Percentiles rank a stretch among this genome's conserved stretches.
Conservation (phyloP, 305 asterid genomes). For the Plantago coronopus region DNA sequence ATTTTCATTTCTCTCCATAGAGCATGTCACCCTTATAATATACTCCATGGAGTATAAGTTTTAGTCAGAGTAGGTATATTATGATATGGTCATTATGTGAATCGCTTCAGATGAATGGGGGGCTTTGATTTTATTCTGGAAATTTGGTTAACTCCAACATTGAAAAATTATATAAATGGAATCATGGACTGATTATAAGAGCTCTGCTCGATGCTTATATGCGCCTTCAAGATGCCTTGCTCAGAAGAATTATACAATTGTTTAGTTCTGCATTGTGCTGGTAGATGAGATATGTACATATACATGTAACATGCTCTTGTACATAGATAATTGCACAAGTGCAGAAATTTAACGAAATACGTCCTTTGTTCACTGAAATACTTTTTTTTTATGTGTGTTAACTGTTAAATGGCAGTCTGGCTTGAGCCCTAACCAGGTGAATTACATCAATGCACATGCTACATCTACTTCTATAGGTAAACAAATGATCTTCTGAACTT, state of each 20-base stretch:
- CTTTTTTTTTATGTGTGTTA: too few species aligned
- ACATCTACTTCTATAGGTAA: constrained; percentile 97
- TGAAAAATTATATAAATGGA: not conserved
- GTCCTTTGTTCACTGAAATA: too few species aligned
- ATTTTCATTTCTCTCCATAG: constrained; percentile 1
- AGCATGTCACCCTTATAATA: not conserved
- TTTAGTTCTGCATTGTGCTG: too few species aligned
- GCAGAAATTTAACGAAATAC: too few species aligned
- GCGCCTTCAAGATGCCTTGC: too few species aligned
- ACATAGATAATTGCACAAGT: too few species aligned
- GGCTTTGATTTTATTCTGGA: not conserved
- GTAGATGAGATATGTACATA: too few species aligned
- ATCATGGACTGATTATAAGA: not conserved
- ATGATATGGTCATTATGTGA: not conserved
- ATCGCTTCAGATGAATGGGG: not conserved
- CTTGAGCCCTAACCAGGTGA: constrained; percentile 71
- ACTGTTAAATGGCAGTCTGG: constrained; percentile 64
- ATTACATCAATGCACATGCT: constrained; percentile 92
- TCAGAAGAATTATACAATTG: too few species aligned
- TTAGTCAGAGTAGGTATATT: not conserved
- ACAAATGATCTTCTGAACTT: constrained; percentile 13
- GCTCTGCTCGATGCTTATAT: too few species aligned
- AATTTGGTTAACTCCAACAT: not conserved
- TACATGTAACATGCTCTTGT: too few species aligned
- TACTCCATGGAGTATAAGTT: too few species aligned